phyloP scores from a whole-genome alignment of 2,329 filamentous ascomycete species.

The Anthostomella pinea region DNA sequence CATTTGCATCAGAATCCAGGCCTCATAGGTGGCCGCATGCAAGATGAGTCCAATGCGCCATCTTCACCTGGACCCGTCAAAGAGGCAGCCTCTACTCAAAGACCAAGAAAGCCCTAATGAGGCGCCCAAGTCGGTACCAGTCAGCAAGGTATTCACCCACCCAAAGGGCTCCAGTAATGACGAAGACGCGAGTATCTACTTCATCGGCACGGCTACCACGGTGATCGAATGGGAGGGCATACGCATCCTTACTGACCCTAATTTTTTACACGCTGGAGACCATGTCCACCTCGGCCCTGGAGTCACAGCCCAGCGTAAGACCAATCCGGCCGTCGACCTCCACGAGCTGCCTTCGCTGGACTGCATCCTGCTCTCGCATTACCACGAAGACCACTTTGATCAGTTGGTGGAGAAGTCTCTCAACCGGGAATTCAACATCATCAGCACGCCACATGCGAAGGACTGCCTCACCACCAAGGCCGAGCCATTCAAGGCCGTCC shows the following conservation, averaged over 20 bases:
- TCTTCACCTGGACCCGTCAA: slow-evolving; percentile 22
- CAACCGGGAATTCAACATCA: slow-evolving; percentile 54
- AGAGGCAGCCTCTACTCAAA: slow-evolving; percentile 31
- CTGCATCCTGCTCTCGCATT: slow-evolving; percentile 59
- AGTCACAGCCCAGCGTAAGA: slow-evolving; percentile 51
- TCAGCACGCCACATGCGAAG: slow-evolving; percentile 62
- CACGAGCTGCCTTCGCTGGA: slow-evolving; percentile 59
- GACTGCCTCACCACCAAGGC: slow-evolving; percentile 43
- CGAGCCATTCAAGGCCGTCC: slow-evolving; percentile 53
- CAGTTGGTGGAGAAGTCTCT: slow-evolving; percentile 37
- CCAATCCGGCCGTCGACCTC: slow-evolving; percentile 59
- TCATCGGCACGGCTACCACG: slow-evolving; percentile 56
- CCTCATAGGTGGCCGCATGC: too few relatives aligned
- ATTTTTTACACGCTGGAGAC: slow-evolving; percentile 64
- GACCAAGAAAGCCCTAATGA: slow-evolving; percentile 20
- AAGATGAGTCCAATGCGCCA: slow-evolving; percentile 24
- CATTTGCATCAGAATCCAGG: too few relatives aligned
- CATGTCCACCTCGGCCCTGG: slow-evolving; percentile 66
- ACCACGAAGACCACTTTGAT: slow-evolving; percentile 54
- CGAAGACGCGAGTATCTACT: slow-evolving; percentile 47
- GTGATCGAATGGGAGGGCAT: slow-evolving; percentile 52
- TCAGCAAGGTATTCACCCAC: slow-evolving; percentile 24
- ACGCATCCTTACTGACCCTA: slow-evolving; percentile 57
- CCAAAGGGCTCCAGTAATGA: slow-evolving; percentile 16
- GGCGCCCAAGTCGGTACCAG: slow-evolving; percentile 16